phyloP scores from a whole-genome alignment of 2,329 filamentous ascomycete species.

The Neopestalotiopsis sp. region DNA sequence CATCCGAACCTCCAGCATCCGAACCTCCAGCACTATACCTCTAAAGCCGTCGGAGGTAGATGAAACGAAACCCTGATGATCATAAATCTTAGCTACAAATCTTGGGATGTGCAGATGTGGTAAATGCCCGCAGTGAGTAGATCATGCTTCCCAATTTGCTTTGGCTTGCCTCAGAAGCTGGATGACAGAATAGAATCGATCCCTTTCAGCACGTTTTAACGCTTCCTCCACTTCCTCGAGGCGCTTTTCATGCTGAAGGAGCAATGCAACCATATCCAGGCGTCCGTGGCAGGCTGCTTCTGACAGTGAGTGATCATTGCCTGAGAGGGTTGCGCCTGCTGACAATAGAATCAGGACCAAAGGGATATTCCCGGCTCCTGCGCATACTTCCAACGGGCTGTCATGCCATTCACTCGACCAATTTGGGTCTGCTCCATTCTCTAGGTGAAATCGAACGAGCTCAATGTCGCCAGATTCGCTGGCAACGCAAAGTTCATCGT shows the following conservation, averaged over 20 bases:
- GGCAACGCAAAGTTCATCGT: not conserved
- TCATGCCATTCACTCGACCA: no score
- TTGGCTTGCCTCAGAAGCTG: not conserved
- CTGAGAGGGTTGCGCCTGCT: not conserved
- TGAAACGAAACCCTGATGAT: no score
- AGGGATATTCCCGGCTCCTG: not conserved
- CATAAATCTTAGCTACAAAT: no score
- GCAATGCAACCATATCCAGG: conserved; percentile 3
- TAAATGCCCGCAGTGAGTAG: not conserved
- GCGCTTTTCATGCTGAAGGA: not conserved
- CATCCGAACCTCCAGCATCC: no score
- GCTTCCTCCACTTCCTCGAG: not conserved
- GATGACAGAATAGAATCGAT: not conserved
- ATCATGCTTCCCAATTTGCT: not conserved
- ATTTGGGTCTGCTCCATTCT: not conserved
- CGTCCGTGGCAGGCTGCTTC: not conserved
- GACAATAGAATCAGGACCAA: not conserved
- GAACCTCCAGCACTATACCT: no score
- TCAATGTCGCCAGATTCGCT: not conserved
- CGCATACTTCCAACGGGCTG: not conserved
- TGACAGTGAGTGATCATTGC: not conserved
- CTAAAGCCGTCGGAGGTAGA: no score
- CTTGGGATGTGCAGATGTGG: no score
- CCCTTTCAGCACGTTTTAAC: not conserved
- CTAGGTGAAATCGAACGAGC: not conserved